A percentile compares a stretch with the other conserved stretches of the same genome.
phyloP scores from a whole-genome alignment of 2,329 filamentous ascomycete genomes.

The Trichoderma sp. region DNA sequence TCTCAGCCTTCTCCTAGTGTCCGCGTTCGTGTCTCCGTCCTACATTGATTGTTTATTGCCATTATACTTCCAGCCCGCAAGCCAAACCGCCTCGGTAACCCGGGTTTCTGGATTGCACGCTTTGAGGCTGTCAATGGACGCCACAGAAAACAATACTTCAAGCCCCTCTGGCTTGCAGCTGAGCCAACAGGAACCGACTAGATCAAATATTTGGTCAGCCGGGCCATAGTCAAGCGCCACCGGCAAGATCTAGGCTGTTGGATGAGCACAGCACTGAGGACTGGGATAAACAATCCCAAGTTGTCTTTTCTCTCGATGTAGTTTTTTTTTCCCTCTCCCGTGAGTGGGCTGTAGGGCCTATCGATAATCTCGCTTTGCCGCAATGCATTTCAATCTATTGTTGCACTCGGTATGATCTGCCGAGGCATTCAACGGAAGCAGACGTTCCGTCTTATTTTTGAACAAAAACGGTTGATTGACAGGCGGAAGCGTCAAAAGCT shows the following conservation, averaged over 20 bases:
- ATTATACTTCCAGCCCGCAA: not conserved
- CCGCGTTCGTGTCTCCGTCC: not conserved
- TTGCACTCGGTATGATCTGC: slow-evolving; percentile 8
- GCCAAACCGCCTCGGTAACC: not conserved
- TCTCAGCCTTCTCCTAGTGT: not conserved
- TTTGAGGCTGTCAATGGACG: not conserved
- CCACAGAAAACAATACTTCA: not conserved
- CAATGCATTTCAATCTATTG: not conserved
- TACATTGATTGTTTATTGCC: not conserved
- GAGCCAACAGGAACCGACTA: not conserved
- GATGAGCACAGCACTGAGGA: not conserved
- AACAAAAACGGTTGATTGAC: not conserved
- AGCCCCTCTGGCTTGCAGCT: not conserved
- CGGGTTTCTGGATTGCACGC: not conserved
- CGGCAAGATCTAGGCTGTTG: not conserved
- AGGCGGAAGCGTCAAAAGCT: not conserved
- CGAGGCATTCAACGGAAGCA: not conserved
- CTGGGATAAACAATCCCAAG: not conserved
- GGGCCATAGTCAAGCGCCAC: slow-evolving; percentile 8
- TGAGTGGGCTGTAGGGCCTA: not conserved
- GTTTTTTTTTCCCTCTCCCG: not conserved
- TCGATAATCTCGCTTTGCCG: not conserved
- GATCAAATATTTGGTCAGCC: not conserved
- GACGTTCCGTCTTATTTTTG: not conserved
- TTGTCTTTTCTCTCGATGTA: not conserved